These are phyloP conservation scores for Eragrostis curvula DNA, from an alignment of 176 grass and related monocot species.

Conservation along the genomic window DNA sequence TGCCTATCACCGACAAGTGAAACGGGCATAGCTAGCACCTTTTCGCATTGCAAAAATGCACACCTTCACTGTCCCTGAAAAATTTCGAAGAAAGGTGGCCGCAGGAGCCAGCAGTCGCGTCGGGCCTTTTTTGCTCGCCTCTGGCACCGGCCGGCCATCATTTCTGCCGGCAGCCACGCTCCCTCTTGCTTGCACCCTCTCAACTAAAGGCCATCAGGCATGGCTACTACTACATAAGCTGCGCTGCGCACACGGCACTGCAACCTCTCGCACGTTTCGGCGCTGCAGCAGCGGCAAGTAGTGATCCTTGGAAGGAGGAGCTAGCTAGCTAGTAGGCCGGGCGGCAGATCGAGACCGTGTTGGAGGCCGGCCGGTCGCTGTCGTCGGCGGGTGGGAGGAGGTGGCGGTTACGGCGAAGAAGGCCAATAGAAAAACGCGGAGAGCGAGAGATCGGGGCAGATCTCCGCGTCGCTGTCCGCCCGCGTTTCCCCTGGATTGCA, in stretches of 20 bases:
- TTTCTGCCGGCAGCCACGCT: not conserved
- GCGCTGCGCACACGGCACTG: conserved; percentile 12
- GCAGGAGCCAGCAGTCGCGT: not conserved
- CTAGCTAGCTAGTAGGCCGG: not conserved
- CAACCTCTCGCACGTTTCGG: conserved; percentile 18
- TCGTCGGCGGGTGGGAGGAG: conserved; percentile 75
- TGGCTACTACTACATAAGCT: conserved; percentile 17
- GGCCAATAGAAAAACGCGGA: conserved; percentile 59
- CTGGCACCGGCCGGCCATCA: conserved; percentile 28
- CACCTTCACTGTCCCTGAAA: not conserved
- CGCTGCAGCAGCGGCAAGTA: not conserved
- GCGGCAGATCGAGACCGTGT: conserved; percentile 6
- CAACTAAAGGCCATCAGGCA: too few relatives aligned
- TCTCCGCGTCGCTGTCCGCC: conserved; percentile 58
- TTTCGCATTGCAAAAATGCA: not conserved
- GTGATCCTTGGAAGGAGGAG: not conserved
- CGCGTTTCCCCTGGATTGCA: conserved; percentile 65
- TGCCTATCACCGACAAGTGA: not conserved
- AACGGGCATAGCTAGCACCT: conserved; percentile 11
- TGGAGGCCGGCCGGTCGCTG: conserved; percentile 47
- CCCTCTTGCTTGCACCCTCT: conserved; percentile 8
- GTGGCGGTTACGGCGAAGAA: conserved; percentile 87
- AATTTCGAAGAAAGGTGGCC: conserved; percentile 25
- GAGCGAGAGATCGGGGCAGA: conserved; percentile 47
- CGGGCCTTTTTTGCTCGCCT: not conserved